A percentile compares a stretch with the other conserved stretches of the same genome.
phyloP scores from a whole-genome alignment of 148 eudicot genomes.

The Cornus florida region DNA sequence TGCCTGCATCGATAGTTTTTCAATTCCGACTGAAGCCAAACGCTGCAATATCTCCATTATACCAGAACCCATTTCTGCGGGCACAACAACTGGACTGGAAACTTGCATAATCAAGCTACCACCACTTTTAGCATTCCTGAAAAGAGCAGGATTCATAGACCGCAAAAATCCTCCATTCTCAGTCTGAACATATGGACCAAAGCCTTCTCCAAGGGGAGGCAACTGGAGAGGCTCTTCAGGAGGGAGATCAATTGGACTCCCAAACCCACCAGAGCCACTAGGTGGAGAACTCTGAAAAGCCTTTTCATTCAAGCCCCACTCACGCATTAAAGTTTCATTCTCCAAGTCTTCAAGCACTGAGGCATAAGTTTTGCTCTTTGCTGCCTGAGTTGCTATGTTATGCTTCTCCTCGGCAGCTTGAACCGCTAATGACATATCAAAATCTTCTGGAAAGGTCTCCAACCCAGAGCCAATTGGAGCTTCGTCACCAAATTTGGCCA shows the following conservation, averaged over 20 bases:
- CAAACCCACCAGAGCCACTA: constrained; percentile 58
- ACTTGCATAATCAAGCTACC: constrained; percentile 84
- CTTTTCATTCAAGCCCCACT: constrained; percentile 82
- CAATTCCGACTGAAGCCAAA: constrained; percentile 72
- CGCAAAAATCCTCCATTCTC: constrained; percentile 81
- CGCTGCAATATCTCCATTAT: constrained; percentile 74
- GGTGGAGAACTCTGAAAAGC: constrained; percentile 56
- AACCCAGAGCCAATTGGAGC: constrained; percentile 35
- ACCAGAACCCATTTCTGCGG: constrained; percentile 79
- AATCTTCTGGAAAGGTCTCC: constrained; percentile 25
- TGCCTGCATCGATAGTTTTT: constrained; percentile 65
- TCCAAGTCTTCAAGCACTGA: constrained; percentile 68
- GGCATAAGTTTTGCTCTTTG: constrained; percentile 49
- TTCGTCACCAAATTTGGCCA: constrained; percentile 28
- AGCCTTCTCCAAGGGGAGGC: constrained; percentile 85
- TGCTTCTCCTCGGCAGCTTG: constrained; percentile 22
- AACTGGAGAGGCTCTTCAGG: constrained; percentile 54
- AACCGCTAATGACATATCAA: constrained; percentile 23
- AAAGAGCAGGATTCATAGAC: constrained; percentile 72
- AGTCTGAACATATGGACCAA: constrained; percentile 63
- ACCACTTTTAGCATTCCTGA: constrained; percentile 57
- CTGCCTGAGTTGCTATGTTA: constrained; percentile 23
- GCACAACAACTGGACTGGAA: constrained; percentile 81
- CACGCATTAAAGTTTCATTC: constrained; percentile 79
- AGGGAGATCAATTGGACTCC: constrained; percentile 67